Base-by-base conservation (phyloP, 2,329 filamentous ascomycete genomes). In the Fusarium pininemorale region DNA sequence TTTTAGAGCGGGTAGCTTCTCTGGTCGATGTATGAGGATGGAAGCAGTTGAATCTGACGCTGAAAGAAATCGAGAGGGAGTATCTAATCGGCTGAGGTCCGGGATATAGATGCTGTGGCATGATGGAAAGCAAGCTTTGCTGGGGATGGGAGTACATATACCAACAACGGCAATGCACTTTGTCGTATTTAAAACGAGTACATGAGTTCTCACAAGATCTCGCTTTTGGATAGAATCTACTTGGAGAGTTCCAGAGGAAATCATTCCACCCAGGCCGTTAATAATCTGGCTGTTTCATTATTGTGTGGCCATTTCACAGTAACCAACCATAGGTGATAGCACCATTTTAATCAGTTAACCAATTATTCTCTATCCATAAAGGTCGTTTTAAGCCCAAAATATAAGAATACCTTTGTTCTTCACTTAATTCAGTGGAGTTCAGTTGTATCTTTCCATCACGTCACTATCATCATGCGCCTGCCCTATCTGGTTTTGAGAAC, bases 401-500 rank as follows among this genome's bases (percentile, higher is more conserved):
- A 72, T 41, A 28, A 39, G 20, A 48, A 39, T 74, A 74, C 71
- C 20, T 22, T 1, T 30, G 4, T 3, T 14, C 6, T 18, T 28
- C 1, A 26, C 26, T 12, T 16, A 11, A 22, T 20, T 20, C 3
- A 9, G 5, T 6, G 0, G 3, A 10, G 20, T 51, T 5, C 1
- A 2, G 8, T n/a, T 12, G 67, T 72, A 74, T 51, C 16, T 22
- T 12, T 18, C 6, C 56, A 74, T 66, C 68, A 38, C 12, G 16
- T 48, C 51, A 66, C 67, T 62, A 61, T 51, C 45, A 24, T 56
- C 39, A 47, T 45, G 56, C 38, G 38, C 53, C 59, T 69, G 59
- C 39, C 42, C 30, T 53, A 48, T 48, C 38, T 55, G 53, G 57
- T 39, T 45, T 57, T 67, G 74, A 77, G 77, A 78, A 78, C 76